Conservation (phyloP, 371 early-diverging fungal genomes). For the Mucor saturninus region DNA sequence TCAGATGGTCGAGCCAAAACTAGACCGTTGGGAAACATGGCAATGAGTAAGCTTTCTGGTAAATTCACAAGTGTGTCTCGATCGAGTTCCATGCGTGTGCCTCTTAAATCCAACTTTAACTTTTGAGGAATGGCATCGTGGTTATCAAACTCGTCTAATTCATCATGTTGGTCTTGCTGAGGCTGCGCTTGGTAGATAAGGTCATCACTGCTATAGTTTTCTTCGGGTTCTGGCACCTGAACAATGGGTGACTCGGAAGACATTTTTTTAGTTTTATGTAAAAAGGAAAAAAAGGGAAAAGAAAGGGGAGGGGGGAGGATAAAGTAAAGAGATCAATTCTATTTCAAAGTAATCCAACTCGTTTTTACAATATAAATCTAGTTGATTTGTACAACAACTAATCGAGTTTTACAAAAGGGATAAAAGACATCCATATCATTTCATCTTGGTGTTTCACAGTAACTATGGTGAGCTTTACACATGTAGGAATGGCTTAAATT, state of each 20-base stretch:
- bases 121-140: slow-evolving; percentile 61
- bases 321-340: slow-evolving; percentile 14
- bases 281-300: not conserved
- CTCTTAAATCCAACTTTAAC: slow-evolving; percentile 72
- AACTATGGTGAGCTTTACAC: not conserved
- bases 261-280: slow-evolving; percentile 26
- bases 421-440: not conserved
- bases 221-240: slow-evolving; percentile 46
- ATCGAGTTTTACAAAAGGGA: not conserved
- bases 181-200: slow-evolving; percentile 38
- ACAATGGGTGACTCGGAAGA: slow-evolving; percentile 49
- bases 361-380: slow-evolving; percentile 18
- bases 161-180: slow-evolving; percentile 19
- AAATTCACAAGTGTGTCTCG: slow-evolving; percentile 74
- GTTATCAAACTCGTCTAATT: slow-evolving; percentile 42
- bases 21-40: slow-evolving; percentile 86
- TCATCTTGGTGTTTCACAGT: not conserved
- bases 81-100: slow-evolving; percentile 72
- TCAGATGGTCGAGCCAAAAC: slow-evolving; percentile 57
- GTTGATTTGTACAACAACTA: slow-evolving; percentile 15
- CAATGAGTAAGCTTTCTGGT: slow-evolving; percentile 78
- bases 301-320: not conserved
- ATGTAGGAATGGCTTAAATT: too few species aligned
- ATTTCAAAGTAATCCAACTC: slow-evolving; percentile 10
- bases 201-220: slow-evolving; percentile 15